Percentiles rank a stretch among this genome's conserved stretches.
These are phyloP conservation scores for Phytophthora fragariae DNA, from an alignment of 352 stramenopile genomes.

Conservation along the genomic window DNA sequence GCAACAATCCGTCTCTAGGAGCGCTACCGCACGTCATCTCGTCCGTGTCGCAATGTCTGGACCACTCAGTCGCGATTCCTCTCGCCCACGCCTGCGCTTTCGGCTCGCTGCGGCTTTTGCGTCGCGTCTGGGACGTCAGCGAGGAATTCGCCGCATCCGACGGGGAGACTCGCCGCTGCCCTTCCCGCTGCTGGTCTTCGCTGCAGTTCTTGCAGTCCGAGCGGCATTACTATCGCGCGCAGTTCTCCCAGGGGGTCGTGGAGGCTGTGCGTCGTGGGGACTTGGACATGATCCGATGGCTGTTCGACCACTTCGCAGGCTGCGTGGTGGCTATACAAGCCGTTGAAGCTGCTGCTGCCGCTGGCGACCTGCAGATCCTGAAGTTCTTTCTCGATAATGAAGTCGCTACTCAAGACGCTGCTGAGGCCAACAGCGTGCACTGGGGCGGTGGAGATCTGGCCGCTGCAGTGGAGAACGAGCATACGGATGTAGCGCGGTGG, in stretches of 20 bases:
- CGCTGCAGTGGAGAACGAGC: conserved; percentile 33
- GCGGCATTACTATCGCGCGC: conserved; percentile 22
- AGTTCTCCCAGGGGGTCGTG: conserved; percentile 35
- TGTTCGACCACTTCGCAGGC: conserved; percentile 35
- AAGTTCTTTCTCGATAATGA: conserved; percentile 30
- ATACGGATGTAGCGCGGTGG: conserved; percentile 28
- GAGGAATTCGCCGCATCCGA: conserved; percentile 10
- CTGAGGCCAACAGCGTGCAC: conserved; percentile 14
- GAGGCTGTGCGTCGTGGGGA: conserved; percentile 26
- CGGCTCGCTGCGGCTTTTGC: conserved; percentile 26
- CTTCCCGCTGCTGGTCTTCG: conserved; percentile 18
- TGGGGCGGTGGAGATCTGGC: conserved; percentile 40
- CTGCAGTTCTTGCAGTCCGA: conserved; percentile 27
- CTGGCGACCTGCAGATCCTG: conserved; percentile 18
- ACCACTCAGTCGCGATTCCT: conserved; percentile 27
- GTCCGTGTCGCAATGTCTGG: conserved; percentile 33
- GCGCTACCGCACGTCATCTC: conserved; percentile 31
- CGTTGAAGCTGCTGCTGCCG: conserved; percentile 33
- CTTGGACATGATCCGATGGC: conserved; percentile 28
- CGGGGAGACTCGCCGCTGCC: neutral
- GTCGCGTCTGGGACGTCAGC: conserved; percentile 31
- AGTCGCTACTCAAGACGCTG: neutral
- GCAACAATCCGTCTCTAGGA: conserved; percentile 17
- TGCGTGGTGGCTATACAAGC: conserved; percentile 23
- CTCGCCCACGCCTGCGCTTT: conserved; percentile 26